Conservation (phyloP, 192 early-diverging fungal genomes). For the Entomortierella lignicola region DNA sequence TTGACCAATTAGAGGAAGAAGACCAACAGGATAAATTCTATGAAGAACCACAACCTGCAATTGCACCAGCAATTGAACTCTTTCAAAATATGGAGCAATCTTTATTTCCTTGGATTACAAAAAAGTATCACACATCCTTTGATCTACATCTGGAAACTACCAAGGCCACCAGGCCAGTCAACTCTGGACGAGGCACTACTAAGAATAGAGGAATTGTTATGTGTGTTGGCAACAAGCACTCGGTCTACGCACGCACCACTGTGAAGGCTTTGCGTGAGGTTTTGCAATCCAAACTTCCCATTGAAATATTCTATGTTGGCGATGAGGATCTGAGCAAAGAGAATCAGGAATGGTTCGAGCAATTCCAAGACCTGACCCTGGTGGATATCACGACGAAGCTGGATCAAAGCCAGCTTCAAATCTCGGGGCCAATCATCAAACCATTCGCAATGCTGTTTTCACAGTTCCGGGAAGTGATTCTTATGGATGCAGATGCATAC, state of each 20-base stretch:
- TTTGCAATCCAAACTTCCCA: slow-evolving; percentile 63
- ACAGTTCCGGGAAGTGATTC: slow-evolving; percentile 67
- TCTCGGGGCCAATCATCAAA: slow-evolving; percentile 72
- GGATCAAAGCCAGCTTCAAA: slow-evolving; percentile 47
- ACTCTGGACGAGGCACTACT: neutral
- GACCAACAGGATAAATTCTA: slow-evolving; percentile 15
- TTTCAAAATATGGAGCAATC: slow-evolving; percentile 27
- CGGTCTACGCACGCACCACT: slow-evolving; percentile 52
- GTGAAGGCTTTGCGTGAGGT: slow-evolving; percentile 53
- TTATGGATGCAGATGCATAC: slow-evolving; percentile 77
- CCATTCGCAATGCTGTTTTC: slow-evolving; percentile 71
- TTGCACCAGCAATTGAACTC: slow-evolving; percentile 35
- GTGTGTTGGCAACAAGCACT: slow-evolving; percentile 62
- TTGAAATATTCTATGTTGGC: slow-evolving; percentile 69
- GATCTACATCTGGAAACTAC: slow-evolving; percentile 10
- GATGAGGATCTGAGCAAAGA: slow-evolving; percentile 50
- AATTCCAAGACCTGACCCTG: slow-evolving; percentile 45
- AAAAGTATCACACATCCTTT: slow-evolving; percentile 21
- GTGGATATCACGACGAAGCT: slow-evolving; percentile 52
- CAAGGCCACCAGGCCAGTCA: slow-evolving; percentile 1
- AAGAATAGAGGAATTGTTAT: slow-evolving; percentile 39
- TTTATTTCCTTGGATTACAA: slow-evolving; percentile 38
- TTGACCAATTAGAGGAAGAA: slow-evolving; percentile 15
- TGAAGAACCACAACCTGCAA: slow-evolving; percentile 18
- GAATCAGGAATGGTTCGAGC: slow-evolving; percentile 52